These are phyloP conservation scores for Stipa capillata DNA, from an alignment of 176 grass and related monocot genomes.

Conservation along the genomic window DNA sequence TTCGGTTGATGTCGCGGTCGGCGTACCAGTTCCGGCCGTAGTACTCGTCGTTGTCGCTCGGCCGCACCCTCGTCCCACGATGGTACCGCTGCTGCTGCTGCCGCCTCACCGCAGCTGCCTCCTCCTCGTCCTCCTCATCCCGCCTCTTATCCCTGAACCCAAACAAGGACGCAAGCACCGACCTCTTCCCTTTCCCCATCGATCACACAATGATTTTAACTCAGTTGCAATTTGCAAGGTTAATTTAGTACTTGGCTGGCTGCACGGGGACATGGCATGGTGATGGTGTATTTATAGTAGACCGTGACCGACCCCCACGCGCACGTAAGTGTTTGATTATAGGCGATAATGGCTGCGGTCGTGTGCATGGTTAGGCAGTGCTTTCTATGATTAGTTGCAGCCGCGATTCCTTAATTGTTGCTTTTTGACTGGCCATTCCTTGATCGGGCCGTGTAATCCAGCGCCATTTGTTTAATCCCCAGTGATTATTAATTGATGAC, in stretches of 20 bases:
- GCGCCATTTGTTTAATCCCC: background rate
- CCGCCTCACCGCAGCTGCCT: background rate
- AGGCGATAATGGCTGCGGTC: background rate
- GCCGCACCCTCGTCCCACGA: constrained; percentile 21
- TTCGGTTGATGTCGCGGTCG: constrained; percentile 29
- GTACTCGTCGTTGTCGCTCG: constrained; percentile 40
- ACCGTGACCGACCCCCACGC: too few species aligned
- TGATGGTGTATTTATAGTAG: background rate
- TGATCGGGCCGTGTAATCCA: background rate
- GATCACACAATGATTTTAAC: background rate
- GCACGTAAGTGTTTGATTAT: background rate
- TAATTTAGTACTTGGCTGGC: constrained; percentile 12
- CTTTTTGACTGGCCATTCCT: constrained; percentile 30
- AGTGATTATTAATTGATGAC: background rate
- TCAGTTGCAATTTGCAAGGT: background rate
- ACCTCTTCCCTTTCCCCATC: constrained; percentile 27
- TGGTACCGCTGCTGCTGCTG: background rate
- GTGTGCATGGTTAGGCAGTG: constrained; percentile 15
- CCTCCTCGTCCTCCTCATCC: background rate
- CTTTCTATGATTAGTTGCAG: constrained; percentile 22
- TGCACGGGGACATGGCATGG: background rate
- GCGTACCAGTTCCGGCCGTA: constrained; percentile 29
- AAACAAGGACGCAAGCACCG: constrained; percentile 22
- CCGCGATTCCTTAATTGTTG: background rate
- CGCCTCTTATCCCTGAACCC: background rate